Evolutionary conservation across 2,329 filamentous ascomycete species (phyloP), one percentile per base, ranked within the genome.

Genomic region (Aspergillus fijiensis): DNA sequence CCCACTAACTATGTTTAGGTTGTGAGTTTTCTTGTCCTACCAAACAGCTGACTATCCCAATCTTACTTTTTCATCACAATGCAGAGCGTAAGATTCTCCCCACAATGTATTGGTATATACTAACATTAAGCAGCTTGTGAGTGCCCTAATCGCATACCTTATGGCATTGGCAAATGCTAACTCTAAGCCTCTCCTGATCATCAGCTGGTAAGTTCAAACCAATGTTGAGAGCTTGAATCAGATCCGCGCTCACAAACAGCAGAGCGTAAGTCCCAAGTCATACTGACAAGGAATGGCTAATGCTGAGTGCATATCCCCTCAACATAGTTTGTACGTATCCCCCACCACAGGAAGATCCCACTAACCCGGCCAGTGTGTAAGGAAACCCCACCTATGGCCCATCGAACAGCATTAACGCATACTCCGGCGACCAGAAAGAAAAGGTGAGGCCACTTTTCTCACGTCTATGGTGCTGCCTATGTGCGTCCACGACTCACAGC

Each of bases 61-160:
- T 31, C 29, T 25, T 29, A 29, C 6, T 50, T 19, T 5, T 12
- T 31, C 2, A 50, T 50, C 14, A 50, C 16, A 27, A 14, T 39
- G 5, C 21, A 60, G 58, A 56, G 52, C 39, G 58, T 60, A 57
- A 60, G 58, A 42, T 25, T 12, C 25, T 6, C 49, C 35, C 23
- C 25, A 16, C 6, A 25, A 9, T 1, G 14, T 19, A 50, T 6
- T 6, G 14, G 10, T 9, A 45, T 16, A 9, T 29, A 10, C 49
- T 50, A 29, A 50, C 25, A 50, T 19, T 6, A n/a, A 1, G 2
- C 49, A 50, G 49, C 49, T 50, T 25, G 49, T 50, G 29, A 50
- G 49, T 29, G 2, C 49, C 49, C 11, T 19, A 9, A n/a, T 4
- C 1, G 12, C 16, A 2, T 1, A 27, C 14, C 5, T 19, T 16